Evolutionary conservation across 768 basidiomycete genomes (phyloP), one percentile per base, ranked within the genome.

Genomic region (Tylopilus vinaceipallidus): DNA sequence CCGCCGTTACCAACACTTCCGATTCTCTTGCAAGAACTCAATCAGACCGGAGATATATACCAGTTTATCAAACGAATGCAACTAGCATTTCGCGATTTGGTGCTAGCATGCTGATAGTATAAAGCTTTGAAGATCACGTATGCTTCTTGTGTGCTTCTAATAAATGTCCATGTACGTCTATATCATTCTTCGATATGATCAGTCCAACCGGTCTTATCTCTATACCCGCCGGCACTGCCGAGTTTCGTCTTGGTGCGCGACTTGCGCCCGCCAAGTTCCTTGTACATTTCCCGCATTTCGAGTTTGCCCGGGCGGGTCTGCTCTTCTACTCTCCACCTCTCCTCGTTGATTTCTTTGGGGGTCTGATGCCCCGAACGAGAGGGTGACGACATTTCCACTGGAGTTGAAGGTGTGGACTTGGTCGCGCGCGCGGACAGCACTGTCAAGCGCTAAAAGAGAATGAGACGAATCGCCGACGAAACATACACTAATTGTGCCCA

Each of bases 241-340:
- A 90, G 72, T 67, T 90, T 92, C 33, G 75, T 74, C 72, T 95
- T 97, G 14, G 65, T 71, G 61, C 78, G 80, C 3, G 83, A 74
- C 70, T 95, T 97, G 54, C 93, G 78, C 14, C 93, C 93, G 17
- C 87, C 88, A 10, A 95, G 71, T 48, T 90, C 87, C 71, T 95
- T 95, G 73, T 95, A 97, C 77, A 87, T 84, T 59, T 87, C 88
- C 34, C 93, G 80, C 86, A 93, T 91, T 67, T 93, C 90, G 3
- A 81, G 52, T 69, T 95, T 95, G 41, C 81, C 80, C 24, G 88
- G 91, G 38, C 66, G 59, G 17, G 70, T 74, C 17, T 74, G 71
- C 10, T 84, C 80, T 6, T 79, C 79, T 53, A 81, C 79, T 30
- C 65, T 64, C 49, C 91, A 92, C 54, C 76, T 79, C 61, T 91